phyloP scores from a whole-genome alignment of 331 rosid species.

The Rhamnella rubrinervis region DNA sequence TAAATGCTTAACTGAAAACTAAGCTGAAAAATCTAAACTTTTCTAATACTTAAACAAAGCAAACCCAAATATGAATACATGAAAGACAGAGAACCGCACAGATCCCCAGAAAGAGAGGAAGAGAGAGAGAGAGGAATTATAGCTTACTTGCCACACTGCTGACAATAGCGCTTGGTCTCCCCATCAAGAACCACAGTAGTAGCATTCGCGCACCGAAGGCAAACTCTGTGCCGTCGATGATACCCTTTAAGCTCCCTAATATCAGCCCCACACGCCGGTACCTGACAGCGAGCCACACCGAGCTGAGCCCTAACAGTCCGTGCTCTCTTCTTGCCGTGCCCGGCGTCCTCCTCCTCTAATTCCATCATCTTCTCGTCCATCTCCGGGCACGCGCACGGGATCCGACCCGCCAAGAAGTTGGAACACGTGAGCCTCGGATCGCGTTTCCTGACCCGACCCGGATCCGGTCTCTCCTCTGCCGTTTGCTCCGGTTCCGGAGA shows the following conservation, averaged over 20 bases:
- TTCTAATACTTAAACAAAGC: background rate
- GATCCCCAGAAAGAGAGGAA: background rate
- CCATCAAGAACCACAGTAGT: slow-evolving; percentile 55
- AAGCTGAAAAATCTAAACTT: too few species aligned
- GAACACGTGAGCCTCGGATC: slow-evolving; percentile 85
- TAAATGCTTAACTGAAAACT: too few species aligned
- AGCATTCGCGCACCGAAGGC: slow-evolving; percentile 82
- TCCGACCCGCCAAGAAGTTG: slow-evolving; percentile 77
- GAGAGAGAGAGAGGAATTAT: background rate
- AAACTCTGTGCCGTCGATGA: slow-evolving; percentile 85
- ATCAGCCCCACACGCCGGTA: slow-evolving; percentile 76
- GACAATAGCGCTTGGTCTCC: slow-evolving; percentile 82
- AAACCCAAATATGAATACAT: background rate
- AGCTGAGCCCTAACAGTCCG: slow-evolving; percentile 46
- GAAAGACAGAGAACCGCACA: background rate
- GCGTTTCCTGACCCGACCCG: slow-evolving; percentile 63
- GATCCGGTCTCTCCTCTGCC: background rate
- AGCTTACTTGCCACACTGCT: slow-evolving; percentile 97
- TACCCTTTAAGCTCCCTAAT: slow-evolving; percentile 89
- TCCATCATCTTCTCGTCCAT: slow-evolving; percentile 51
- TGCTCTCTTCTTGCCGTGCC: slow-evolving; percentile 64
- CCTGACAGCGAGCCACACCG: slow-evolving; percentile 65
- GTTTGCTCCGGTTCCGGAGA: slow-evolving; percentile 3
- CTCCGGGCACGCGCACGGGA: slow-evolving; percentile 98
- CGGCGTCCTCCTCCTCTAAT: slow-evolving; percentile 56